Base-by-base conservation (phyloP, 305 asterid species). In the Solanum hybrid region DNA sequence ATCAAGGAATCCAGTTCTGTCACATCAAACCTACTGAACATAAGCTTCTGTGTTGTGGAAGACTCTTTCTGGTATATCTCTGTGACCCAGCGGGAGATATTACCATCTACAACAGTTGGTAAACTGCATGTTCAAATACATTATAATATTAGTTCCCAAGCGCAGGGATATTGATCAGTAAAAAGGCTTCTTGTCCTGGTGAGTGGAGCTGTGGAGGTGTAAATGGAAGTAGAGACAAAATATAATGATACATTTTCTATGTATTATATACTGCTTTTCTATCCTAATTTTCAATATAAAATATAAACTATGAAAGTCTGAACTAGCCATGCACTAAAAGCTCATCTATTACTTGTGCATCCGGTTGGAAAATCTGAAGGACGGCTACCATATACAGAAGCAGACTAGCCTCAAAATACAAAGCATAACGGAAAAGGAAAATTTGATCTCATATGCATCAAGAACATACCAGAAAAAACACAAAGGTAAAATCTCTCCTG, bases 41-140 rank as follows among this genome's bases (percentile, higher is more conserved):
- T 92, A 72, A 95, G 94, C 94, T 91, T 96, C 89, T 92, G 98
- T 32, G 91, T 88, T 88, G 93, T 79, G 8, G 94, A 92, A 88
- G 93, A 77, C 88, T 95, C 98, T 91, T 92, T 91, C 86, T 92
- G 94, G 93, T 95, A 96, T 73, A 97, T 96, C 92, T 97, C 99
- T 1, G 98, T 96, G 76, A 91, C 92, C 94, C 94, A 94, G 86
- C 92, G 92, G 29, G 85, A 87, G 88, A 29, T 84, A 90, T 94
- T 93, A 31, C 97, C 96, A 56, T 95, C 97, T 72, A 91, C 88
- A 87, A 88, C 88, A 60, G 95, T 94, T 13, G 98, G 98, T 88
- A 96, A 92, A 88, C 99, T 97, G 98, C 51, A 89, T 0, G 27
- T 84, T 2, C 87, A 85, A 38, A n/a, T 32, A 22, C 77, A 85